Conservation (phyloP, 208 protist species). For the Crithidia expoeki region DNA sequence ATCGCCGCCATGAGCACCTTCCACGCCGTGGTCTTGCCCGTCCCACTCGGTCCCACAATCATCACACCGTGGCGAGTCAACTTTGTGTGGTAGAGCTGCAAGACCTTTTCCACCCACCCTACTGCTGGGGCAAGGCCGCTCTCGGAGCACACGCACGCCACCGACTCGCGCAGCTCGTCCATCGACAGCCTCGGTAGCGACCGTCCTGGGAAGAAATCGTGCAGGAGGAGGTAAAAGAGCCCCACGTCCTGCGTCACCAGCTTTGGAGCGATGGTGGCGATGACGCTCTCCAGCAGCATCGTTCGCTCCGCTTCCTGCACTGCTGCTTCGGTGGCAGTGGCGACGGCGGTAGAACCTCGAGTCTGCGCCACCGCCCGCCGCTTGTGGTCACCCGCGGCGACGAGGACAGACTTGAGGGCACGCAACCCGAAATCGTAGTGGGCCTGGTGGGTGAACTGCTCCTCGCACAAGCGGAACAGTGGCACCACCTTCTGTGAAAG, state of each 20-base stretch:
- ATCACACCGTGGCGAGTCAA: constrained; percentile 99
- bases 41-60: constrained; percentile 98
- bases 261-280: constrained; percentile 98
- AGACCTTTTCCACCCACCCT: constrained; percentile 97
- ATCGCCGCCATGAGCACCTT: constrained; percentile 95
- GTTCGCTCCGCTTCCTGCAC: constrained; percentile 72
- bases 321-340: background rate
- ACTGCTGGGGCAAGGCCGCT: constrained; percentile 55
- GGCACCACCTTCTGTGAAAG: constrained; percentile 98
- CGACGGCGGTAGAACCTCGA: background rate
- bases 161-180: constrained; percentile 64
- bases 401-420: constrained; percentile 99
- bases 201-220: constrained; percentile 96
- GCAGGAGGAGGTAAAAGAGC: constrained; percentile 95
- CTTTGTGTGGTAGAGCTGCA: constrained; percentile 98
- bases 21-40: constrained; percentile 98
- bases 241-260: constrained; percentile 96
- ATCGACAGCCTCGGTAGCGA: constrained; percentile 50
- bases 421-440: constrained; percentile 99
- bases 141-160: constrained; percentile 84
- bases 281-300: constrained; percentile 94
- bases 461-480: constrained; percentile 98
- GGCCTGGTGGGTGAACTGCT: constrained; percentile 97
- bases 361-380: constrained; percentile 42
- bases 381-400: constrained; percentile 97